Base-by-base conservation (phyloP, 2,329 filamentous ascomycete genomes). In the Drechslera avenae region DNA sequence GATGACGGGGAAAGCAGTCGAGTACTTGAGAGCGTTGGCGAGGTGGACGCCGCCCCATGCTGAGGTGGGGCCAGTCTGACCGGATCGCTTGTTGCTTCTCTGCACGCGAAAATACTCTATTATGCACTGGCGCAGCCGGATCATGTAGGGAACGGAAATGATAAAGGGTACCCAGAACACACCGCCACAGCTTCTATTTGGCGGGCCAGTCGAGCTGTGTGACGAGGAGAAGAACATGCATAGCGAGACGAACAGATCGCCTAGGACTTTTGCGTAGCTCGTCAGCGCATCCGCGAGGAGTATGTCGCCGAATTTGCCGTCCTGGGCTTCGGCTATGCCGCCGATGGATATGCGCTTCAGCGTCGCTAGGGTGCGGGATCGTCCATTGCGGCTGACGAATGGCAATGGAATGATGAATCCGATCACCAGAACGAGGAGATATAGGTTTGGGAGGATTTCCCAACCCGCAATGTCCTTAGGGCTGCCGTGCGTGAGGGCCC, bases 251-350 rank as follows among this genome's bases (percentile, higher is more conserved):
- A 91, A 97, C 10, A 97, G 77, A 73, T 99, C 94, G 18, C 87
- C 93, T 21, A 96, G 80, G 23, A 97, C 89, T 73, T 95, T 96
- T 55, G 93, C 88, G 73, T 97, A 99, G 66, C 90, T 95, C 34
- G 94, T 99, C 63, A 97, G 77, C 47, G 91, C 93, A 81, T 99
- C 94, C 28, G 94, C 92, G 14, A 99, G 84, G 51, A 99, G 77
- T 44, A 97, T 88, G 70, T 99, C 94, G 48, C 91, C 93, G 66
- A 97, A 97, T 69, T 96, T 96, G 46, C 93, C 91, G 73, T 97
- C 89, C 62, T 89, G 84, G 1, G 89, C 80, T 73, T 93, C 87
- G 12, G 94, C 93, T 18, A 99, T 81, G 0, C 93, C 92, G 18
- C 94, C 94, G 35, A 97, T 78, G 62, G 84, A 85, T 54, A 97